These are phyloP conservation scores for Wickerhamiella kurtzmanii DNA, from an alignment of 805 yeast genomes.

Conservation along the genomic window DNA sequence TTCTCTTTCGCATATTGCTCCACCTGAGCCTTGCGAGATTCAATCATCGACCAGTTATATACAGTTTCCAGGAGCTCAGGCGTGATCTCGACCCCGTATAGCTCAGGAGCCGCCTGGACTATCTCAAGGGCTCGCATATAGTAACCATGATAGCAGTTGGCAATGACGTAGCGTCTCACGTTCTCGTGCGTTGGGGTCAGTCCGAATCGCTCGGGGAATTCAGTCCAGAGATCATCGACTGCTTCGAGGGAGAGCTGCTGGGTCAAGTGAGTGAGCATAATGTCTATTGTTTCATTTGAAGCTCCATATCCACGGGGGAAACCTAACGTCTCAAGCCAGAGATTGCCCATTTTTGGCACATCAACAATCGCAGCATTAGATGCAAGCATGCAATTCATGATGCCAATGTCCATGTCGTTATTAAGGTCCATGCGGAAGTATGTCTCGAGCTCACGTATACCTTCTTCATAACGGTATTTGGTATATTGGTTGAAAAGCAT, in stretches of 20 bases:
- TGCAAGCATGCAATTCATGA: slow-evolving; percentile 50
- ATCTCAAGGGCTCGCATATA: slow-evolving; percentile 42
- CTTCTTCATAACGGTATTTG: slow-evolving; percentile 43
- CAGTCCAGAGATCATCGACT: slow-evolving; percentile 50
- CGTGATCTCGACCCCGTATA: slow-evolving; percentile 18
- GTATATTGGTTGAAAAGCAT: slow-evolving; percentile 52
- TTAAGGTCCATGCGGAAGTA: slow-evolving; percentile 48
- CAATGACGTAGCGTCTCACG: slow-evolving; percentile 48
- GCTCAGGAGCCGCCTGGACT: slow-evolving; percentile 32
- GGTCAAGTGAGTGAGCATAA: slow-evolving; percentile 53
- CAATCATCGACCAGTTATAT: slow-evolving; percentile 34
- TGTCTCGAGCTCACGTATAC: slow-evolving; percentile 50
- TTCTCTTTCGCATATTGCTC: slow-evolving; percentile 30
- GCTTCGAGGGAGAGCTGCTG: slow-evolving; percentile 36
- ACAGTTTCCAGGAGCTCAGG: slow-evolving; percentile 21
- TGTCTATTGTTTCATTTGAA: slow-evolving; percentile 49
- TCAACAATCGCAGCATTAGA: slow-evolving; percentile 50
- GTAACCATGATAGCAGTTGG: slow-evolving; percentile 55
- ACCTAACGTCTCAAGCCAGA: slow-evolving; percentile 45
- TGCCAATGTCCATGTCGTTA: slow-evolving; percentile 39
- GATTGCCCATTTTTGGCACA: slow-evolving; percentile 39
- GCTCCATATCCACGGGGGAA: slow-evolving; percentile 39
- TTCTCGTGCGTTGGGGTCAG: slow-evolving; percentile 40
- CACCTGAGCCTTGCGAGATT: slow-evolving; percentile 26
- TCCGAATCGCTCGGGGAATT: slow-evolving; percentile 36